Evolutionary conservation across 2,329 filamentous ascomycete species (phyloP), one percentile per base, ranked within the genome.

Genomic region (Beauveria brongniartii): DNA sequence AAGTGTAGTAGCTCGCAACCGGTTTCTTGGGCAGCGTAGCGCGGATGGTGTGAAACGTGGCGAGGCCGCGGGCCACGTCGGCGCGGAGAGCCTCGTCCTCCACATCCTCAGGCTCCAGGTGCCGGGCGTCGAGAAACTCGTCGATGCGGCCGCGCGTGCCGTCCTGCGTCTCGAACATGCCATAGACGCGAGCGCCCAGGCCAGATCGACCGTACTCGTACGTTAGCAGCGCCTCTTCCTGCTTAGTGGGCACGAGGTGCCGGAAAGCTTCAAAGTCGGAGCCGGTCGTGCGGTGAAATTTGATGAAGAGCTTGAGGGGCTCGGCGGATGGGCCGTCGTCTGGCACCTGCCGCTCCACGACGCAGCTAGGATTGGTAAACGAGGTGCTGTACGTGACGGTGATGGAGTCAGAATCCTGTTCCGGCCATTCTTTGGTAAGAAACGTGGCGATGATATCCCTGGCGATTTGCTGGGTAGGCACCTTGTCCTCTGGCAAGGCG

Each of bases 281-380:
- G 9, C 30, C 43, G n/a, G 4, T 47, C 5, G 37, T 5, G 40
- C 37, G 57, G 55, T 66, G 63, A 48, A 64, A 54, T 43, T 66
- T 66, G 64, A 66, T 62, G 43, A 65, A 65, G 4, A 65, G 48
- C 28, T 64, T 64, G n/a, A 54, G 41, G 2, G 64, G 64, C 51
- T 65, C 64, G 16, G 22, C 10, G 22, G 30, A 7, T 10, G 44
- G 3, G 16, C 44, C 30, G 18, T 7, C 16, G 14, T 3, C 9
- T 8, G 55, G 44, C 2, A 34, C 44, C 1, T 59, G 59, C 20
- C 64, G 62, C 48, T 63, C 53, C 3, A 65, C 59, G 16, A 46
- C 7, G 34, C 61, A 64, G 48, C 61, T 52, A 10, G 64, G 55
- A 26, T 65, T 64, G 14, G 63, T 61, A 43, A 60, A 64, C 1